phyloP scores from a whole-genome alignment of 2,329 filamentous ascomycete species.

The Emericellopsis cladophorae region DNA sequence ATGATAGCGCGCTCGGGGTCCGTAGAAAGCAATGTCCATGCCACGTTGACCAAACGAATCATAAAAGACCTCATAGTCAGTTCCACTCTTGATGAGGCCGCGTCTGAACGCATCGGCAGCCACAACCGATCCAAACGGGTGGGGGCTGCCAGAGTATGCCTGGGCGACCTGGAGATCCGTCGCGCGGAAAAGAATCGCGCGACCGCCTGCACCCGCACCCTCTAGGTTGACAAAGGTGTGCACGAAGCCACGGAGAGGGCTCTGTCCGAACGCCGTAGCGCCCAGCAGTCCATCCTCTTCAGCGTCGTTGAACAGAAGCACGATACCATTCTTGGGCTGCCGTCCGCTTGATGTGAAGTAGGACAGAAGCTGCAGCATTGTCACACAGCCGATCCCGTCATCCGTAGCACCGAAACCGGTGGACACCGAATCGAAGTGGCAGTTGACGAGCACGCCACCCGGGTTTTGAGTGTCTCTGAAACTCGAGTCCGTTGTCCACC shows the following conservation, averaged over 20 bases:
- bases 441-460: conserved; percentile 82
- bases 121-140: conserved; percentile 77
- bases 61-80: conserved; percentile 79
- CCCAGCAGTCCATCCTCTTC: conserved; percentile 91
- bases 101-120: conserved; percentile 73
- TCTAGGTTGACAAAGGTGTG: conserved; percentile 92
- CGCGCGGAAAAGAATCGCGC: conserved; percentile 75
- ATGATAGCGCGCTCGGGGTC: conserved; percentile 77
- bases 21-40: conserved; percentile 84
- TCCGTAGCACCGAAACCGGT: conserved; percentile 91
- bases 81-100: conserved; percentile 70
- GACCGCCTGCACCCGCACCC: conserved; percentile 82
- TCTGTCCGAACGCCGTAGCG: conserved; percentile 71
- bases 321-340: conserved; percentile 66
- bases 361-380: conserved; percentile 70
- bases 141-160: conserved; percentile 56
- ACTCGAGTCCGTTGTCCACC: conserved; percentile 47
- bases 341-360: conserved; percentile 67
- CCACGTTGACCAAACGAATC: conserved; percentile 70
- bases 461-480: conserved; percentile 37
- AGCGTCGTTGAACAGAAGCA: conserved; percentile 85
- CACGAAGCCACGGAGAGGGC: conserved; percentile 66
- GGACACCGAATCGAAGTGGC: conserved; percentile 85
- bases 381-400: conserved; percentile 83
- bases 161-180: conserved; percentile 78